Conservation (phyloP, 202 grass and related monocot species). For the Zizania palustris region DNA sequence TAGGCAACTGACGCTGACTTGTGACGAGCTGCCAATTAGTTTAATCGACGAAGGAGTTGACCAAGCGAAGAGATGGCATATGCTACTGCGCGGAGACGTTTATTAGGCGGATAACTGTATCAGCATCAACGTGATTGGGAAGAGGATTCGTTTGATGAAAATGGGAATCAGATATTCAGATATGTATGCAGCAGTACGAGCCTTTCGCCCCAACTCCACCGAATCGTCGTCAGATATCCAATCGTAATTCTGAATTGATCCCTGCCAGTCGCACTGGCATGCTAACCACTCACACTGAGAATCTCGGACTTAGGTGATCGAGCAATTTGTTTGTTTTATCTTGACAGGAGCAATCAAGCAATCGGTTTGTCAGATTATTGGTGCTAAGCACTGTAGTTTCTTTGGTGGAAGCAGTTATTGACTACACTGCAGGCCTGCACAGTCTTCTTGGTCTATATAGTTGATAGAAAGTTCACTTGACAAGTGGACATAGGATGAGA, state of each 20-base stretch:
- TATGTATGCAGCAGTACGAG: neutral
- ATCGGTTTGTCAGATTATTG: neutral
- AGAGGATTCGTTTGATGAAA: constrained; percentile 4
- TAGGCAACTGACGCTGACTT: constrained; percentile 30
- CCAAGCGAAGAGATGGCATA: neutral
- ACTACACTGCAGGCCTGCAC: neutral
- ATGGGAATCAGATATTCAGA: neutral
- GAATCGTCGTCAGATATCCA: neutral
- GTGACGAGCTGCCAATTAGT: neutral
- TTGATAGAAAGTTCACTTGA: neutral
- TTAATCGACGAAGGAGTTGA: constrained; percentile 38
- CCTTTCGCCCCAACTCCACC: constrained; percentile 48
- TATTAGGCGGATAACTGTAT: constrained; percentile 7
- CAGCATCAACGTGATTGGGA: neutral
- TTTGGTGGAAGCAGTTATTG: constrained; percentile 6
- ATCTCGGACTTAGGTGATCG: neutral
- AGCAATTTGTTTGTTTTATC: neutral
- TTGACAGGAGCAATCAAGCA: neutral
- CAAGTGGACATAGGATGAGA: neutral
- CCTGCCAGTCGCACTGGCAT: constrained; percentile 8
- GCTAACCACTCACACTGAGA: constrained; percentile 46
- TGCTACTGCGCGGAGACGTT: neutral
- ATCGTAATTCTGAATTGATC: constrained; percentile 26
- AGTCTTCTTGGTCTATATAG: neutral
- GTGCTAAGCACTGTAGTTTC: neutral